These are phyloP conservation scores for Pichia thaimueangensis DNA, from an alignment of 805 yeast genomes.

Conservation along the genomic window DNA sequence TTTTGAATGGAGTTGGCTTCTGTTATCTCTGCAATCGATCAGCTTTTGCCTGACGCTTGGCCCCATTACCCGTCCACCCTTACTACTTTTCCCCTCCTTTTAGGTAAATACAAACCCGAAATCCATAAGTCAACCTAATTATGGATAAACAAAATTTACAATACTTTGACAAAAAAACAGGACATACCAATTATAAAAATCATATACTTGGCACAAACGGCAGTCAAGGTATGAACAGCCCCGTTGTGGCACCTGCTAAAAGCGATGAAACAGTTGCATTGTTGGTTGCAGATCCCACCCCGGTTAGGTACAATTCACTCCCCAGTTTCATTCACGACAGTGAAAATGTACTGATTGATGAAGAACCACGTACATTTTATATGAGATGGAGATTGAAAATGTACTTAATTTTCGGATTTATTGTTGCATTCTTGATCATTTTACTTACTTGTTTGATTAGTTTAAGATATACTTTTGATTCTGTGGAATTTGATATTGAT, in stretches of 20 bases:
- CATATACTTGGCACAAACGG: background rate
- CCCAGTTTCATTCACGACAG: slow-evolving; percentile 2
- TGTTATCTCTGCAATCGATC: too few relatives aligned
- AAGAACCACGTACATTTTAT: background rate
- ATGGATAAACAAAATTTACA: background rate
- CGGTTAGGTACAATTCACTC: slow-evolving; percentile 1
- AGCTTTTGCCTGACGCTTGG: too few relatives aligned
- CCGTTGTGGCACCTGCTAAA: background rate
- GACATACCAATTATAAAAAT: background rate
- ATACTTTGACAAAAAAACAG: slow-evolving; percentile 2
- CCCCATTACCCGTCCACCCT: too few relatives aligned
- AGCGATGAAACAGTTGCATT: slow-evolving; percentile 4
- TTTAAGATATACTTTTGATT: background rate
- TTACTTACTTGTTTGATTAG: background rate
- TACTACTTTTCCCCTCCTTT: too few relatives aligned
- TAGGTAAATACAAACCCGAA: too few relatives aligned
- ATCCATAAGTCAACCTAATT: too few relatives aligned
- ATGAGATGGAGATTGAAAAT: background rate
- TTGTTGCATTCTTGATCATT: background rate
- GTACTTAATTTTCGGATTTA: background rate
- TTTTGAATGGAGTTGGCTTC: too few relatives aligned
- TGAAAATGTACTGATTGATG: background rate
- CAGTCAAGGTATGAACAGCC: background rate
- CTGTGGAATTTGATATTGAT: background rate
- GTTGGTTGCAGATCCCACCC: slow-evolving; percentile 2